A percentile compares a stretch with the other conserved stretches of the same genome.
phyloP scores from a whole-genome alignment of 352 stramenopile species.

The Phytophthora sansomeana region DNA sequence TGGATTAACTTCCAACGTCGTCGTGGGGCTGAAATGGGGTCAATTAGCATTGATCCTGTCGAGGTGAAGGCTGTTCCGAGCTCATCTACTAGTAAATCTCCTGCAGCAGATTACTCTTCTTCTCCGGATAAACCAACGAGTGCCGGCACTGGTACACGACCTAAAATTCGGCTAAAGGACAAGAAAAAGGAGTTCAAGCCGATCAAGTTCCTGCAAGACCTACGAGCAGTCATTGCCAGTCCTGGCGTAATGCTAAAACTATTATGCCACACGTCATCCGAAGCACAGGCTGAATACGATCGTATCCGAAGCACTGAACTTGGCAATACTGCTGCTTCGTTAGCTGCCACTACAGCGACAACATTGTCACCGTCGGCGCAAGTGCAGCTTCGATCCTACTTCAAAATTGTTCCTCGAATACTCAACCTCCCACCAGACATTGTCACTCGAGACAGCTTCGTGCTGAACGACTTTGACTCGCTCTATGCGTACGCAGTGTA shows the following conservation, averaged over 20 bases:
- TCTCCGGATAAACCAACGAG: constrained; percentile 22
- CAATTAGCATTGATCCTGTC: constrained; percentile 2
- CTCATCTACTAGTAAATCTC: neutral
- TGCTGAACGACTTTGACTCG: constrained; percentile 79
- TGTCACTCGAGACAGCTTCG: constrained; percentile 70
- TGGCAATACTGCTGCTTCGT: constrained; percentile 24
- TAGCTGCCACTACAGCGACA: constrained; percentile 54
- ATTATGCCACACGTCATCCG: constrained; percentile 62
- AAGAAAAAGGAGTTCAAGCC: constrained; percentile 75
- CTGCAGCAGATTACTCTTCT: neutral
- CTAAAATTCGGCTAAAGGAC: constrained; percentile 55
- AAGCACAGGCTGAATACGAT: constrained; percentile 66
- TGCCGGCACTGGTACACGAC: constrained; percentile 7
- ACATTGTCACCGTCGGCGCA: constrained; percentile 60
- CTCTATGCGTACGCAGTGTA: constrained; percentile 74
- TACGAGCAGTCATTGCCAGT: constrained; percentile 57
- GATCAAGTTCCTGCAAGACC: constrained; percentile 72
- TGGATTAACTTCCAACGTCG: constrained; percentile 78
- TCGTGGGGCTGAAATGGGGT: constrained; percentile 46
- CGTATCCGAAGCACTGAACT: constrained; percentile 52
- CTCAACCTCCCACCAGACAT: constrained; percentile 70
- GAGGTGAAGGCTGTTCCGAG: constrained; percentile 3
- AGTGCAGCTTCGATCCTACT: constrained; percentile 76
- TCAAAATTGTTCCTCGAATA: constrained; percentile 62
- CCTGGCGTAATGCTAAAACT: constrained; percentile 79